A percentile compares a stretch with the other conserved stretches of the same genome.
These are phyloP conservation scores for Torrubiella hemipterigena DNA, from an alignment of 2,329 filamentous ascomycete species.

Conservation along the genomic window DNA sequence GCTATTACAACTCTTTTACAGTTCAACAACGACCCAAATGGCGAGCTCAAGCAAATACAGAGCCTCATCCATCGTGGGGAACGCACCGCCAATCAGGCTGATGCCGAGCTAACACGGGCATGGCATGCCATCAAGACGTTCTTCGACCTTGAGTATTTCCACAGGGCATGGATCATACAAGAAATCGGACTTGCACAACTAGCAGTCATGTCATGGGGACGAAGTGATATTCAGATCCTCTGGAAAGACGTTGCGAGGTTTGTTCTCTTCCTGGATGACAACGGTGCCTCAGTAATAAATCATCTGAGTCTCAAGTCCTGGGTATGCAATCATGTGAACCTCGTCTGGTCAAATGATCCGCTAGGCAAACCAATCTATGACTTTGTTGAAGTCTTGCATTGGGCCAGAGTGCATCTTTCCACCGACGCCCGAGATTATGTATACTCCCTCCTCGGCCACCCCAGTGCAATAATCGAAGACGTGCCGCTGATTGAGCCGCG, in stretches of 20 bases:
- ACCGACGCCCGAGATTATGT: slow-evolving; percentile 6
- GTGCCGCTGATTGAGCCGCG: slow-evolving; percentile 2
- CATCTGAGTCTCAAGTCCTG: slow-evolving; percentile 5
- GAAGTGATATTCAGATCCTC: slow-evolving; percentile 3
- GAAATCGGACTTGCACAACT: slow-evolving; percentile 8
- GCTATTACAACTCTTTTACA: slow-evolving; percentile 4
- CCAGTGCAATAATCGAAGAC: slow-evolving; percentile 3
- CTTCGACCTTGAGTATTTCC: slow-evolving; percentile 9
- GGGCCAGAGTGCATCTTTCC: slow-evolving; percentile 5
- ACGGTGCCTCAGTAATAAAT: slow-evolving; percentile 7
- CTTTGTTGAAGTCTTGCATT: slow-evolving; percentile 5
- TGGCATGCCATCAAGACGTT: slow-evolving; percentile 7
- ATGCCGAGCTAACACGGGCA: background rate
- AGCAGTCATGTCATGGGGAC: slow-evolving; percentile 4
- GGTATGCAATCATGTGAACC: slow-evolving; percentile 7
- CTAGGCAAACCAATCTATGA: slow-evolving; percentile 3
- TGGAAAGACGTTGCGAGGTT: slow-evolving; percentile 4
- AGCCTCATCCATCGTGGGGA: slow-evolving; percentile 2
- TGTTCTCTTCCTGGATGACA: slow-evolving; percentile 4
- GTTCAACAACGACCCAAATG: background rate
- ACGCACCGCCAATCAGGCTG: background rate
- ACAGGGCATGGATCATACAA: slow-evolving; percentile 12
- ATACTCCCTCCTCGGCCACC: slow-evolving; percentile 6
- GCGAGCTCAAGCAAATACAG: slow-evolving; percentile 2
- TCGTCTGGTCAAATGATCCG: slow-evolving; percentile 5